Percentiles rank a stretch among this genome's conserved stretches.
Conservation (phyloP, 2,329 filamentous ascomycete genomes). For the Zalaria obscura region DNA sequence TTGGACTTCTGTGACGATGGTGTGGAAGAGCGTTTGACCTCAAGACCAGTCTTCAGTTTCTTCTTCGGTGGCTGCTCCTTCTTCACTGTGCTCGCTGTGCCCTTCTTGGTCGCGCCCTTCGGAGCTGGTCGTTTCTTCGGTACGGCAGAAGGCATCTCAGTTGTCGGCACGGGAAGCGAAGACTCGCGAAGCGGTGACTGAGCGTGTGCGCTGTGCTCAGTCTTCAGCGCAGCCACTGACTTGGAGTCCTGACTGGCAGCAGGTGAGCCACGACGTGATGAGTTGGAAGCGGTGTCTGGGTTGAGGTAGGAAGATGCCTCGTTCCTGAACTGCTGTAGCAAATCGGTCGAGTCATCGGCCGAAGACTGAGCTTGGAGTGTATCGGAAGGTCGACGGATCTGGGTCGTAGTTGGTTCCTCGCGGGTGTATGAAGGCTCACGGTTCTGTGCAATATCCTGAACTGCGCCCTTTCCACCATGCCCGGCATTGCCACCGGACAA, state of each 20-base stretch:
- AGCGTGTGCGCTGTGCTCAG: conserved; percentile 28
- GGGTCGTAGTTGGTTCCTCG: conserved; percentile 13
- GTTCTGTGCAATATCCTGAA: conserved; percentile 10
- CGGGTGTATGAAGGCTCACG: conserved; percentile 18
- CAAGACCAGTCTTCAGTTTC: conserved; percentile 11
- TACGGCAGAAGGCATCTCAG: conserved; percentile 14
- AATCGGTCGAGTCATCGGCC: no score
- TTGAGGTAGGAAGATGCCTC: no score
- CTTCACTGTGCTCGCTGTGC: conserved; percentile 27
- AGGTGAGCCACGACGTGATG: conserved; percentile 8
- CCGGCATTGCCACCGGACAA: conserved; percentile 8
- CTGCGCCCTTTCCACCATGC: not conserved
- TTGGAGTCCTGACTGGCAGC: conserved; percentile 21
- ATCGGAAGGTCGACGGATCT: conserved; percentile 12
- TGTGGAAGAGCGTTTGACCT: conserved; percentile 23
- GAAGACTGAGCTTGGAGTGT: no score
- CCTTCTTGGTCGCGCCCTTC: conserved; percentile 24
- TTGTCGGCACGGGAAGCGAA: conserved; percentile 23
- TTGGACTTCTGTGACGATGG: conserved; percentile 25
- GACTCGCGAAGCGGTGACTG: conserved; percentile 23
- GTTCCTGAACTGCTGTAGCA: no score
- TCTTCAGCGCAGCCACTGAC: conserved; percentile 29
- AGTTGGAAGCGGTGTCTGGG: not conserved
- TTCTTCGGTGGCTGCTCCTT: conserved; percentile 30
- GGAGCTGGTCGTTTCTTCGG: conserved; percentile 33